Conservation (phyloP, 257 asterid species). For the Dorcoceras hygrometricum region DNA sequence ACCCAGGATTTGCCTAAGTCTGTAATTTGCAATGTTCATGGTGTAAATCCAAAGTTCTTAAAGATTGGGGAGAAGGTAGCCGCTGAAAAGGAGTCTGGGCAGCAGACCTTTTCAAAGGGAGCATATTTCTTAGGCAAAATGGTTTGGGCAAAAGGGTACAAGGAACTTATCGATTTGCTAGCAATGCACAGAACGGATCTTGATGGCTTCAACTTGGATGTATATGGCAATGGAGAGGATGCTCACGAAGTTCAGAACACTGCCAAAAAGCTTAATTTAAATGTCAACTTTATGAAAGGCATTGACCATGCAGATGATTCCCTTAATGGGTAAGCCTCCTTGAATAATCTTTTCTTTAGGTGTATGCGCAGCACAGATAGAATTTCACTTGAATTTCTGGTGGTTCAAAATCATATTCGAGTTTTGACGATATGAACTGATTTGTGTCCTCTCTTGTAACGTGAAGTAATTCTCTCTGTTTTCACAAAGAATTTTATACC, state of each 20-base stretch:
- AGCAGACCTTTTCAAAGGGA: constrained; percentile 78
- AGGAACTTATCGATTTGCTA: constrained; percentile 84
- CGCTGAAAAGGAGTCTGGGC: constrained; percentile 74
- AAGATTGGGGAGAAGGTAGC: constrained; percentile 87
- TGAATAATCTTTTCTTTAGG: neutral
- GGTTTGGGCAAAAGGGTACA: constrained; percentile 99
- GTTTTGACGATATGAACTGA: neutral
- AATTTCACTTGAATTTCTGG: neutral
- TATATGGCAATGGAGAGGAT: constrained; percentile 94
- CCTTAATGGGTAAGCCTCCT: constrained; percentile 68
- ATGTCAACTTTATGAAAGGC: constrained; percentile 89
- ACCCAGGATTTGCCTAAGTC: constrained; percentile 94
- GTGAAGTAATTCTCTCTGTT: neutral
- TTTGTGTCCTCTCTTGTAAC: neutral
- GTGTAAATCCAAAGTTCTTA: constrained; percentile 89
- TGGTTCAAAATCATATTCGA: neutral
- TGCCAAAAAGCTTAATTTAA: constrained; percentile 73
- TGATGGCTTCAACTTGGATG: constrained; percentile 88
- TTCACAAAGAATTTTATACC: neutral
- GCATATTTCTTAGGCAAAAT: constrained; percentile 97
- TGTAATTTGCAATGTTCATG: constrained; percentile 86
- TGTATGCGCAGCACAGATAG: neutral
- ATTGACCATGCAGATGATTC: constrained; percentile 98
- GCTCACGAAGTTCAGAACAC: constrained; percentile 89
- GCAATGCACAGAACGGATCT: constrained; percentile 72